Evolutionary conservation across 768 basidiomycete genomes (phyloP), one percentile per base, ranked within the genome.

Genomic region (Neoboletus brunneissimus): DNA sequence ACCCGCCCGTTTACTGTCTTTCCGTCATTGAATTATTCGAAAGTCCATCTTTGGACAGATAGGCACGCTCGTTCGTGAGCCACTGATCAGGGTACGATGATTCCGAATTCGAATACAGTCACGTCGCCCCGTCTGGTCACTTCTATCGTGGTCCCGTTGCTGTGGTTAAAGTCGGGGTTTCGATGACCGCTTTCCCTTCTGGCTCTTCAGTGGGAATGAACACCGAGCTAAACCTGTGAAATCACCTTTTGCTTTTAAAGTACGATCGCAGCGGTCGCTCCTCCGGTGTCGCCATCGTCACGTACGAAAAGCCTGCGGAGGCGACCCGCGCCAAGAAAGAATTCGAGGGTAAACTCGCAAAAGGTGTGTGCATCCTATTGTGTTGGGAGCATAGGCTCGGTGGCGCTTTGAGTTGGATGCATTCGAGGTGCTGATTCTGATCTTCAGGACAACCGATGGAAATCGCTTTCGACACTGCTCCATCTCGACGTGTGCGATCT

Each of bases 221-320:
- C 70, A 70, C 79, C 75, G 72, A 79, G 74, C 79, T 81, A 80
- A 82, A 81, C 84, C 72, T 85, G 76, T 80, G 70, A 81, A 79
- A 73, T 65, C 69, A 70, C 67, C 67, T 69, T 73, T 71, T 67
- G 68, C 71, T 75, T 72, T 75, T 77, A 69, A 82, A 97, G 94
- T 97, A 94, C 79, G 94, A 97, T 77, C 87, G 89, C 71, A 95
- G 94, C 65, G 94, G 94, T 63, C 89, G 94, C 70, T 96, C 94
- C 45, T 85, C 82, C 20, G 94, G 94, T 57, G 80, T 84, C 63
- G 94, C 89, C 55, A 81, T 85, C 63, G 77, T 97, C 69, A 79
- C 85, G 10, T 96, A 86, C 75, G 88, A 91, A 73, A 91, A 86
- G 3, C 64, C 81, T 18, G 79, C 81, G 53, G 90, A 96, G 70